phyloP scores from a whole-genome alignment of 176 grass and related monocot species.

The Carex cristatella region DNA sequence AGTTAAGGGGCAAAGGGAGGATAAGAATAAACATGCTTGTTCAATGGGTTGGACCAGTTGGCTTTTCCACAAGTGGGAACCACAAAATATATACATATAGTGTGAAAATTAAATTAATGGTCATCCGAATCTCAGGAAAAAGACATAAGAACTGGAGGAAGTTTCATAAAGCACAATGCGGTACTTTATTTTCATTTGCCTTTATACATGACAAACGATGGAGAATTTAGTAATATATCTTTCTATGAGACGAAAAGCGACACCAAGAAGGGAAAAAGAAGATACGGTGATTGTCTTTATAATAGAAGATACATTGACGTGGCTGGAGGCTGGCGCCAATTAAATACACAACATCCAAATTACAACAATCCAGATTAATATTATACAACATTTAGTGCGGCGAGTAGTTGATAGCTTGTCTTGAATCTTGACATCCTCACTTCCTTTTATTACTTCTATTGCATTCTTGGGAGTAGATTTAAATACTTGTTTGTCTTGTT shows the following conservation, averaged over 20 bases:
- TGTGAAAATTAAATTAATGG: background rate
- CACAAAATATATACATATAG: background rate
- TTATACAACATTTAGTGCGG: background rate
- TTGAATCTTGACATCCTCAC: background rate
- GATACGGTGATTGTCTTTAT: constrained; percentile 3
- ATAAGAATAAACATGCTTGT: constrained; percentile 3
- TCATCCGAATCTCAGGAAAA: constrained; percentile 8
- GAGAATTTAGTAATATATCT: background rate
- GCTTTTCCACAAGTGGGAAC: background rate
- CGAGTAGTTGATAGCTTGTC: background rate
- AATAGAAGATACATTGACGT: background rate
- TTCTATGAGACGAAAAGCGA: background rate
- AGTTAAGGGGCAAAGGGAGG: background rate
- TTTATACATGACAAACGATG: constrained; percentile 8
- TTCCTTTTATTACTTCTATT: background rate
- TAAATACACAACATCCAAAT: background rate
- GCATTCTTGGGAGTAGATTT: background rate
- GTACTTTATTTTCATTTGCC: background rate
- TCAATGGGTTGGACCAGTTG: background rate
- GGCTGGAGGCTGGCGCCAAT: background rate
- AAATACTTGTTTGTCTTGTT: background rate
- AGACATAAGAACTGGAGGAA: background rate
- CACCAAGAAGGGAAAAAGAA: background rate
- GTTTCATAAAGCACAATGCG: background rate
- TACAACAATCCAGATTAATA: too few relatives aligned